phyloP scores from a whole-genome alignment of 148 eudicot genomes.

The Limonium bicolor region DNA sequence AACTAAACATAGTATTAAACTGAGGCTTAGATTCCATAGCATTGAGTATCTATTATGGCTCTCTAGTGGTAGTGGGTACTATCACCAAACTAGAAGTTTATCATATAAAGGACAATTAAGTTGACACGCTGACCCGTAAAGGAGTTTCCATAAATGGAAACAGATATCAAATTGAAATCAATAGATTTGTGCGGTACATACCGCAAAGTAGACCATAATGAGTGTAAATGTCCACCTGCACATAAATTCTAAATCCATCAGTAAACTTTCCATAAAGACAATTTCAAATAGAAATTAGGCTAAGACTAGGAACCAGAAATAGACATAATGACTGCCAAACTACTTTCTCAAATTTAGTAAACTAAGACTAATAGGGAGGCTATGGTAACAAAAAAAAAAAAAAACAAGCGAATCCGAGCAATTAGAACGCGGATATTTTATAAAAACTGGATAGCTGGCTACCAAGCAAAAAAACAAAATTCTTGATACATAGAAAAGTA shows the following conservation, averaged over 20 bases:
- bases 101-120: too few species aligned
- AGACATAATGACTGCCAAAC: neutral
- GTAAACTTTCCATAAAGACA: neutral
- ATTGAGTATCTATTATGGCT: neutral
- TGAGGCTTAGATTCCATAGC: neutral
- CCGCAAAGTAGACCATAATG: conserved; percentile 71
- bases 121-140: too few species aligned
- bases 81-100: too few species aligned
- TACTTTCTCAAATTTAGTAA: neutral
- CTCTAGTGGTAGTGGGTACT: neutral
- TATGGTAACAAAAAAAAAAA: too few species aligned
- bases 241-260: conserved; percentile 5
- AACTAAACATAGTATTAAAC: conserved; percentile 21
- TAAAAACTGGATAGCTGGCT: too few species aligned
- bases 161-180: neutral
- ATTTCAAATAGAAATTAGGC: neutral
- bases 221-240: conserved; percentile 90
- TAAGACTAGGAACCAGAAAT: neutral
- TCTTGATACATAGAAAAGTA: too few species aligned
- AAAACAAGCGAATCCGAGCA: too few species aligned
- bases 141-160: too few species aligned
- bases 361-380: too few species aligned
- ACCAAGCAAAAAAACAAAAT: too few species aligned
- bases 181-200: conserved; percentile 13
- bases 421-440: too few species aligned